These are phyloP conservation scores for Myxozyma melibiosi DNA, from an alignment of 805 yeast species.

Conservation along the genomic window DNA sequence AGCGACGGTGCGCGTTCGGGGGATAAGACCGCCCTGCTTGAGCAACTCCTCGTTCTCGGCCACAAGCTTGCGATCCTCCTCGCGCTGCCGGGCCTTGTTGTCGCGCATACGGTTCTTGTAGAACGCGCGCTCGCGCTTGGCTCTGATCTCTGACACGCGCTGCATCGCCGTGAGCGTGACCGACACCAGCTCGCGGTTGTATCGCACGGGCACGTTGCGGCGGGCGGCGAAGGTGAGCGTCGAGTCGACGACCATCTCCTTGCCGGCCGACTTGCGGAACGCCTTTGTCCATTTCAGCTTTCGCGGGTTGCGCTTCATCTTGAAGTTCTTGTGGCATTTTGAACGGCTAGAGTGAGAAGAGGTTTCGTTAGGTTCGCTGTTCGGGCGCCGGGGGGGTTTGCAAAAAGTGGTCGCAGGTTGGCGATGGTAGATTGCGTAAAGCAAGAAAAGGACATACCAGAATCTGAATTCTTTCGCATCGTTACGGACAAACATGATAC, in stretches of 20 bases:
- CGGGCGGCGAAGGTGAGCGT: constrained; percentile 95
- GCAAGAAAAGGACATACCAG: constrained; percentile 48
- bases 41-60: constrained; percentile 86
- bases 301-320: constrained; percentile 97
- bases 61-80: constrained; percentile 83
- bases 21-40: constrained; percentile 78
- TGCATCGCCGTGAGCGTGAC: constrained; percentile 94
- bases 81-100: constrained; percentile 83
- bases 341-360: constrained; percentile 56
- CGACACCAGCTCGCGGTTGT: constrained; percentile 93
- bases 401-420: too few species aligned
- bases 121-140: constrained; percentile 96
- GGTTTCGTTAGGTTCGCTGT: too few species aligned
- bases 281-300: constrained; percentile 94
- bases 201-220: constrained; percentile 97
- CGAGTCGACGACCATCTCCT: constrained; percentile 95
- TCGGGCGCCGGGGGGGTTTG: too few species aligned
- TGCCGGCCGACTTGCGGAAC: constrained; percentile 98
- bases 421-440: constrained; percentile 3
- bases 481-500: constrained; percentile 96
- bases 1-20: constrained; percentile 56
- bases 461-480: constrained; percentile 97
- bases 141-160: constrained; percentile 93
- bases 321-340: constrained; percentile 95
- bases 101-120: constrained; percentile 99